A percentile compares a stretch with the other conserved stretches of the same genome.
Conservation (phyloP, 352 stramenopile species). For the Poterioochromonas sp. region DNA sequence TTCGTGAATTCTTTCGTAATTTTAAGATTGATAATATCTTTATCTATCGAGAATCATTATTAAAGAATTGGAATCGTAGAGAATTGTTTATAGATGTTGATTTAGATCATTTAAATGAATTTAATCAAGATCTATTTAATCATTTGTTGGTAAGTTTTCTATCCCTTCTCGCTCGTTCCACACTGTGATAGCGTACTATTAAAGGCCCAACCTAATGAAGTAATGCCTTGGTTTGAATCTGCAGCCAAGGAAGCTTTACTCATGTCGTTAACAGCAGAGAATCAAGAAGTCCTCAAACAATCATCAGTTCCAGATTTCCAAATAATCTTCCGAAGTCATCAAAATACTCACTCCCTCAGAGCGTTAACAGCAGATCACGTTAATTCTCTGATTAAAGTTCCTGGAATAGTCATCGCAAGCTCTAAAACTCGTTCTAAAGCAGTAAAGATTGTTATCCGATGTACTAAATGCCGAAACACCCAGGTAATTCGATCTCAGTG, state of each 20-base stretch:
- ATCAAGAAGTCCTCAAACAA: constrained; percentile 1
- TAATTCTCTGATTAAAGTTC: constrained; percentile 74
- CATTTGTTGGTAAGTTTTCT: constrained; percentile 51
- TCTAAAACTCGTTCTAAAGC: constrained; percentile 83
- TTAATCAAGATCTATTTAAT: constrained; percentile 70
- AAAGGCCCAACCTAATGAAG: constrained; percentile 61
- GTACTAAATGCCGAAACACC: constrained; percentile 56
- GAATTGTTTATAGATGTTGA: constrained; percentile 66
- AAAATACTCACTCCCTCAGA: constrained; percentile 55
- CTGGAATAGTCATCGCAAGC: constrained; percentile 92
- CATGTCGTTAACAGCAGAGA: constrained; percentile 39
- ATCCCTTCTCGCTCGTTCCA: too few relatives aligned
- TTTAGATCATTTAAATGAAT: constrained; percentile 66
- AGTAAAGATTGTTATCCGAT: constrained; percentile 74
- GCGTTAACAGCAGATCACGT: constrained; percentile 74
- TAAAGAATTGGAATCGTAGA: constrained; percentile 65
- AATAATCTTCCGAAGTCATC: constrained; percentile 62
- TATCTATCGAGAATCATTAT: constrained; percentile 73
- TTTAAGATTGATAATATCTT: constrained; percentile 60
- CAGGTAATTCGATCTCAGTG: too few relatives aligned
- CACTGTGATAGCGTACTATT: background rate
- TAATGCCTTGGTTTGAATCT: constrained; percentile 67
- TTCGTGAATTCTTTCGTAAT: constrained; percentile 63
- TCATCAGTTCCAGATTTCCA: constrained; percentile 31
- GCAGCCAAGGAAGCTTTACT: constrained; percentile 52